phyloP scores from a whole-genome alignment of 331 rosid species.

The Malus hybrid region DNA sequence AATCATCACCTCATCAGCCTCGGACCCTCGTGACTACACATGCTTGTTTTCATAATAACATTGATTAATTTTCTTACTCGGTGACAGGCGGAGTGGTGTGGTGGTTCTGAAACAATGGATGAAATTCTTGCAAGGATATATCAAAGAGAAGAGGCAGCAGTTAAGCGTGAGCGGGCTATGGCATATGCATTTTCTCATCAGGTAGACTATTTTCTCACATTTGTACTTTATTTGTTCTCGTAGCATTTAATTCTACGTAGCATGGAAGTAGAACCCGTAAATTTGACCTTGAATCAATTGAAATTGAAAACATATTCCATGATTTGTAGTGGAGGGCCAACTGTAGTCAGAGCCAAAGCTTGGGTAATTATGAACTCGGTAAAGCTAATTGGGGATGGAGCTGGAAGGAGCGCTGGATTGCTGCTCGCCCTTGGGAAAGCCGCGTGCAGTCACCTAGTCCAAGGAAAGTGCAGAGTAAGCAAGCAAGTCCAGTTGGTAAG shows the following conservation, averaged over 20 bases:
- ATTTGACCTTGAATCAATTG: conserved; percentile 16
- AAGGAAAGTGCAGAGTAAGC: conserved; percentile 45
- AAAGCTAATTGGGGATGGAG: conserved; percentile 98
- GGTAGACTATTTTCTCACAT: conserved; percentile 33
- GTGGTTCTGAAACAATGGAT: conserved; percentile 81
- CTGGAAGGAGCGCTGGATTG: conserved; percentile 98
- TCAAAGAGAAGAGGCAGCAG: conserved; percentile 92
- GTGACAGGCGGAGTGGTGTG: conserved; percentile 75
- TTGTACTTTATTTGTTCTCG: neutral
- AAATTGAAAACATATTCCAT: conserved; percentile 19
- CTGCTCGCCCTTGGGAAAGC: conserved; percentile 97
- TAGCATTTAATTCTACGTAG: too few relatives aligned
- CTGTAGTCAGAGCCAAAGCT: conserved; percentile 63
- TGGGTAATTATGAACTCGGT: conserved; percentile 61
- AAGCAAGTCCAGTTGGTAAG: conserved; percentile 43
- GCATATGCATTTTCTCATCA: conserved; percentile 98
- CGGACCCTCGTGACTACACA: neutral
- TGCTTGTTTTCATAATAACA: neutral
- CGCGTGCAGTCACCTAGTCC: conserved; percentile 43
- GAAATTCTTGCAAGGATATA: conserved; percentile 66
- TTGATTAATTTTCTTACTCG: conserved; percentile 7
- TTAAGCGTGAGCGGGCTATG: conserved; percentile 87
- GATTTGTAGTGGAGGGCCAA: conserved; percentile 90
- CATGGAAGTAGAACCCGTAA: neutral
- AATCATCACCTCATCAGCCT: neutral